These are phyloP conservation scores for Medakamo hakoo DNA, from an alignment of 139 green algal species.

Conservation along the genomic window DNA sequence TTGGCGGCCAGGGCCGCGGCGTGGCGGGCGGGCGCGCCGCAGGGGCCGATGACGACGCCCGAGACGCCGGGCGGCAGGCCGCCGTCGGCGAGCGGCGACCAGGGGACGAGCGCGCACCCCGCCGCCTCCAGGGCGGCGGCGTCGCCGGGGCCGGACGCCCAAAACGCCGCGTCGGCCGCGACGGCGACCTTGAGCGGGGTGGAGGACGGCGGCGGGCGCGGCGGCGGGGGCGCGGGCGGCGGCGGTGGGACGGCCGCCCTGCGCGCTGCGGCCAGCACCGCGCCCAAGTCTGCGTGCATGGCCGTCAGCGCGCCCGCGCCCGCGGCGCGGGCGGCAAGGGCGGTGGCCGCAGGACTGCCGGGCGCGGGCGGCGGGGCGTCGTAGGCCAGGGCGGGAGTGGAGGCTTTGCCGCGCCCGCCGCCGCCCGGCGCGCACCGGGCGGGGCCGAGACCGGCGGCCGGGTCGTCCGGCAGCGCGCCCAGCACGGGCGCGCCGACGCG, in stretches of 20 bases:
- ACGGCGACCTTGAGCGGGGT: background rate
- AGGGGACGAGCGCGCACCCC: slow-evolving; percentile 59
- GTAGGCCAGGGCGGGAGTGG: too few species aligned
- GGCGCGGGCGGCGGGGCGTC: too few species aligned
- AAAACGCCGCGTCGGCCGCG: background rate
- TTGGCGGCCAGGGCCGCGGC: slow-evolving; percentile 42
- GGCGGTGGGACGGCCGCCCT: too few species aligned
- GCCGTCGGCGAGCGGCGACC: slow-evolving; percentile 59
- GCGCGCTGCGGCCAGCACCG: background rate
- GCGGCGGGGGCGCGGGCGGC: too few species aligned
- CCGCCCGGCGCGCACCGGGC: too few species aligned
- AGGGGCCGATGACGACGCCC: slow-evolving; percentile 51
- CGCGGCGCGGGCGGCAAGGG: background rate
- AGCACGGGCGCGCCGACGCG: background rate
- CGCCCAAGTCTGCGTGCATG: background rate
- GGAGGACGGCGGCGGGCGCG: background rate
- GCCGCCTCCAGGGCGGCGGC: slow-evolving; percentile 14
- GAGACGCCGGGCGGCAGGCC: slow-evolving; percentile 40
- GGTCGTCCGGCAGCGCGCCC: background rate
- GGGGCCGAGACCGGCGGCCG: too few species aligned
- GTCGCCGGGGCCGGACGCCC: background rate
- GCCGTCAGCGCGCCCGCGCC: background rate
- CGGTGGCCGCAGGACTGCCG: background rate
- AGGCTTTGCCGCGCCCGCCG: too few species aligned
- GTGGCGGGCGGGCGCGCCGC: slow-evolving; percentile 41